A percentile compares a stretch with the other conserved stretches of the same genome.
These are phyloP conservation scores for Tylopilus rubrobrunneus DNA, from an alignment of 768 basidiomycete genomes.

Conservation along the genomic window DNA sequence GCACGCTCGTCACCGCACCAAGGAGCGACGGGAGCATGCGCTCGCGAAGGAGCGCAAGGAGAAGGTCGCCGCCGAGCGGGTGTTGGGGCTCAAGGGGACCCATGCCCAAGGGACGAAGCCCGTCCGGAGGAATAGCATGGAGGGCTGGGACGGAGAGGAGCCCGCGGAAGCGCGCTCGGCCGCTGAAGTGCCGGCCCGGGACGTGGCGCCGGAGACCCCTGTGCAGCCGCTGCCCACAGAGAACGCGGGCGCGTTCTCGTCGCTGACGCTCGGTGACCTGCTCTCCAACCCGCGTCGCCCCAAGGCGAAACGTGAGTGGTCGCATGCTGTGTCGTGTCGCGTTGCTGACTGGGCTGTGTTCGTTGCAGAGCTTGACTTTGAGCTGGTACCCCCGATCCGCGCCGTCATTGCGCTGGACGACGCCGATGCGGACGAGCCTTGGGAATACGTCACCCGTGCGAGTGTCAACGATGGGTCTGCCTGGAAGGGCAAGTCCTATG, in stretches of 20 bases:
- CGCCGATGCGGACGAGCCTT: slow-evolving; percentile 25
- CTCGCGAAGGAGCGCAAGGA: slow-evolving; percentile 32
- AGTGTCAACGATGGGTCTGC: slow-evolving; percentile 24
- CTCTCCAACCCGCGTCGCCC: slow-evolving; percentile 20
- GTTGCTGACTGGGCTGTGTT: background rate
- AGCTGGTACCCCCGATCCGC: slow-evolving; percentile 29
- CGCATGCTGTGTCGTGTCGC: background rate
- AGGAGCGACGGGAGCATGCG: slow-evolving; percentile 30
- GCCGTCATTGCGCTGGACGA: slow-evolving; percentile 32
- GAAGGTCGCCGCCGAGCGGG: slow-evolving; percentile 15
- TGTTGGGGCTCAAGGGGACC: slow-evolving; percentile 18
- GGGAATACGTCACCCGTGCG: slow-evolving; percentile 31
- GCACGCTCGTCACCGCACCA: slow-evolving; percentile 32
- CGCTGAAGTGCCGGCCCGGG: background rate
- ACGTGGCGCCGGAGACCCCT: background rate
- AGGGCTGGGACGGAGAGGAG: slow-evolving; percentile 27
- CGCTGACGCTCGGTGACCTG: slow-evolving; percentile 26
- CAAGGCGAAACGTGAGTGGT: slow-evolving; percentile 25
- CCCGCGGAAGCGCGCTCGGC: slow-evolving; percentile 3
- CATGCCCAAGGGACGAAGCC: slow-evolving; percentile 13
- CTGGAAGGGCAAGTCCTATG: slow-evolving; percentile 33
- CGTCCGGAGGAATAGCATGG: slow-evolving; percentile 25
- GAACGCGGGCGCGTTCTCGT: background rate
- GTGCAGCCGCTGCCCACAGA: slow-evolving; percentile 3
- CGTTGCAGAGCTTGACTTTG: slow-evolving; percentile 25